Percentiles rank a stretch among this genome's conserved stretches.
These are phyloP conservation scores for Chalaropsis ovoidea DNA, from an alignment of 2,329 filamentous ascomycete species.

Conservation along the genomic window DNA sequence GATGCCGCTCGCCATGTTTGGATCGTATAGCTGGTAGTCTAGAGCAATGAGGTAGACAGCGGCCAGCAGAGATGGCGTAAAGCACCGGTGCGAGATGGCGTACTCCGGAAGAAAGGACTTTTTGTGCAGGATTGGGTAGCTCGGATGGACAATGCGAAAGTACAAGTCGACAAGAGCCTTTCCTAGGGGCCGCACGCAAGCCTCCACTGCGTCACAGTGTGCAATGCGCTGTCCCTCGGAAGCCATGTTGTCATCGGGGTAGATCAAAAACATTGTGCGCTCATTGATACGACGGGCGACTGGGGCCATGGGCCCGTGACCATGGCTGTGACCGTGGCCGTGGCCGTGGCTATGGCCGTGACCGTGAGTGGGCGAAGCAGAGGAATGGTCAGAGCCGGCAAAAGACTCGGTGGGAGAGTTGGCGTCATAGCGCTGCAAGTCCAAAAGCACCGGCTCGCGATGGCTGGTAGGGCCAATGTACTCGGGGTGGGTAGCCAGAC, in stretches of 20 bases:
- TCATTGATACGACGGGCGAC: conserved; percentile 33
- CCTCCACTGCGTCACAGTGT: conserved; percentile 46
- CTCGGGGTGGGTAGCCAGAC: conserved; percentile 49
- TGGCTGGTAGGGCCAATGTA: conserved; percentile 51
- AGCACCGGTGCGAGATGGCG: conserved; percentile 40
- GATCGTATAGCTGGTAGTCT: conserved; percentile 43
- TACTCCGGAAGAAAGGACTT: conserved; percentile 46
- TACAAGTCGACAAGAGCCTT: conserved; percentile 49
- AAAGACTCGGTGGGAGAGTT: conserved; percentile 2
- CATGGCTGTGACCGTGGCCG: conserved; percentile 24
- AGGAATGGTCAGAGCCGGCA: conserved; percentile 18
- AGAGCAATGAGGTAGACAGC: conserved; percentile 45
- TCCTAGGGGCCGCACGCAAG: conserved; percentile 38
- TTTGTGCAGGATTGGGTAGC: conserved; percentile 45
- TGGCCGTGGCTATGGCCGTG: conserved; percentile 23
- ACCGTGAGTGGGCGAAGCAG: conserved; percentile 1
- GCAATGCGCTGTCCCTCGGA: conserved; percentile 36
- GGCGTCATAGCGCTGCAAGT: conserved; percentile 45
- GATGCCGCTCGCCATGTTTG: conserved; percentile 33
- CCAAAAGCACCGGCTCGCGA: conserved; percentile 48
- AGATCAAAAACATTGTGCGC: conserved; percentile 33
- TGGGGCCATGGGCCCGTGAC: conserved; percentile 25
- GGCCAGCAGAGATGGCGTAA: conserved; percentile 42
- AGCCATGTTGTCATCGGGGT: conserved; percentile 32
- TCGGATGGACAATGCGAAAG: conserved; percentile 46